phyloP scores from a whole-genome alignment of 805 yeast genomes.

The Kazachstania psychrophila region DNA sequence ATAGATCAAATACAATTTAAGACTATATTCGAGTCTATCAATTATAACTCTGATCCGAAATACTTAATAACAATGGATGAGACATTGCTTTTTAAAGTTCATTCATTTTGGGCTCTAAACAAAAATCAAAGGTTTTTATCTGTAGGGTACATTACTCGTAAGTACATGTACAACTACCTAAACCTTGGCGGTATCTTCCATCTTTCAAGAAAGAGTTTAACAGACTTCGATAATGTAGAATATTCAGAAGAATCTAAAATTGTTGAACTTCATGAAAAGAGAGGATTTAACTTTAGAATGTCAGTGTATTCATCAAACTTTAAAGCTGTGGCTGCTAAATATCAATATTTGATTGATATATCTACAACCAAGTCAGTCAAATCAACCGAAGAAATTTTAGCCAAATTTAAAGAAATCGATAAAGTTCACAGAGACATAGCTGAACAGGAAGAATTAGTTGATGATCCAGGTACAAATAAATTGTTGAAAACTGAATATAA shows the following conservation, averaged over 20 bases:
- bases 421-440: constrained; percentile 11
- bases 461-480: constrained; percentile 4
- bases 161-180: constrained; percentile 51
- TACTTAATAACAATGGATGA: constrained; percentile 38
- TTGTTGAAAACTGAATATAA: constrained; percentile 6
- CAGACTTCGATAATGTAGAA: constrained; percentile 47
- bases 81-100: constrained; percentile 48
- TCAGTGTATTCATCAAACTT: constrained; percentile 53
- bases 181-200: constrained; percentile 66
- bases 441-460: constrained; percentile 5
- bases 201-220: constrained; percentile 39
- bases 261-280: constrained; percentile 5
- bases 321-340: constrained; percentile 41
- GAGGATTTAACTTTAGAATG: constrained; percentile 33
- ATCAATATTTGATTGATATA: constrained; percentile 50
- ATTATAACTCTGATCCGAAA: constrained; percentile 4
- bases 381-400: constrained; percentile 26
- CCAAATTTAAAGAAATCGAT: constrained; percentile 18
- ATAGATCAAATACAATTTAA: constrained; percentile 65
- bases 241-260: constrained; percentile 6
- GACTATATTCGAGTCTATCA: constrained; percentile 54
- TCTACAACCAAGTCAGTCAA: constrained; percentile 25
- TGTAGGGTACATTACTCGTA: constrained; percentile 51
- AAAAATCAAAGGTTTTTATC: constrained; percentile 64
- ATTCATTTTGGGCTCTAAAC: constrained; percentile 62